Percentiles rank a stretch among this genome's conserved stretches.
These are phyloP conservation scores for Globisporangium ultimum DNA, from an alignment of 352 stramenopile species.

Conservation along the genomic window DNA sequence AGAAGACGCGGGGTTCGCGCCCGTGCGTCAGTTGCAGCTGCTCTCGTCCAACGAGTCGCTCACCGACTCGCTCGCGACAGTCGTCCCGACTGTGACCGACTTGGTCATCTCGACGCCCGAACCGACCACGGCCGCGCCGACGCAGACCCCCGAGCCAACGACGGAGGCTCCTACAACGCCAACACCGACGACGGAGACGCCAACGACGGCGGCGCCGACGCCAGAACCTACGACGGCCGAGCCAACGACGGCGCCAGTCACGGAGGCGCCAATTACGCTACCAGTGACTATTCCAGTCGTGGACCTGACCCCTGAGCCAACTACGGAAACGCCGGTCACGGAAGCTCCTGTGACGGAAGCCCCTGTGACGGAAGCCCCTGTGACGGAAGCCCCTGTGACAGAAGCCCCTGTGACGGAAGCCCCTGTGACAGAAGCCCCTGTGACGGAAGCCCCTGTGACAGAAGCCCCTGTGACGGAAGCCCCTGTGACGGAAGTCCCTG, in stretches of 20 bases:
- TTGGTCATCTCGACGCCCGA: neutral
- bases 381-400: conserved; percentile 20
- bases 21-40: conserved; percentile 5
- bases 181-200: neutral
- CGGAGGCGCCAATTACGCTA: conserved; percentile 5
- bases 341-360: conserved; percentile 8
- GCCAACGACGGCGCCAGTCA: conserved; percentile 6
- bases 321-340: conserved; percentile 1
- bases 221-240: conserved; percentile 5
- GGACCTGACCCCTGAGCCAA: conserved; percentile 1
- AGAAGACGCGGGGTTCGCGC: conserved; percentile 7
- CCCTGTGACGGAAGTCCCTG: neutral
- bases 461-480: conserved; percentile 12
- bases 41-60: conserved; percentile 1
- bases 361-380: conserved; percentile 13
- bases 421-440: neutral
- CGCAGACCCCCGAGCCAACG: conserved; percentile 3
- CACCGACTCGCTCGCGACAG: neutral
- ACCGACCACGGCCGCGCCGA: neutral
- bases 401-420: conserved; percentile 3
- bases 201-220: conserved; percentile 1
- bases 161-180: conserved; percentile 3
- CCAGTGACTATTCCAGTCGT: neutral
- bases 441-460: conserved; percentile 9
- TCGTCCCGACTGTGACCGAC: neutral